Evolutionary conservation across 345 rosid genomes (phyloP).

Genomic region (Camelina hispida): DNA sequence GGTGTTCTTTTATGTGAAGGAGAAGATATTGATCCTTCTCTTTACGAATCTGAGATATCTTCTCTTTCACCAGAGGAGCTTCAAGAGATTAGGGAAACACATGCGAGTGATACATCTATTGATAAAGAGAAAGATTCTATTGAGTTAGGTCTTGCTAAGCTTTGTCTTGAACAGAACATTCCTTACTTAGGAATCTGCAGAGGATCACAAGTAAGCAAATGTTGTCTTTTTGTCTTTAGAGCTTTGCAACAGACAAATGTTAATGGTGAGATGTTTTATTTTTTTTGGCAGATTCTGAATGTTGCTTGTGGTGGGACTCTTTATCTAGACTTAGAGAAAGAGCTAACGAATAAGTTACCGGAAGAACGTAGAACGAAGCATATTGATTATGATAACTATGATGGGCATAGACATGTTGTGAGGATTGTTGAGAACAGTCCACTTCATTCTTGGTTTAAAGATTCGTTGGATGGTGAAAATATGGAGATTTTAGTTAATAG

Average conservation of each 20-base stretch:
- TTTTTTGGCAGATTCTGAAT: slow-evolving; percentile 59
- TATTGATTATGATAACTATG: slow-evolving; percentile 61
- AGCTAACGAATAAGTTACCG: slow-evolving; percentile 48
- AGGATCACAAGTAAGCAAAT: slow-evolving; percentile 55
- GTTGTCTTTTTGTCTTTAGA: slow-evolving; percentile 12
- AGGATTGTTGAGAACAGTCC: slow-evolving; percentile 57
- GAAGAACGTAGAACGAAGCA: slow-evolving; percentile 46
- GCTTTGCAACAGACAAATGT: not conserved
- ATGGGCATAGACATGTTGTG: slow-evolving; percentile 63
- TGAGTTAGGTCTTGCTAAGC: slow-evolving; percentile 76
- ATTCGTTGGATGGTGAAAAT: slow-evolving; percentile 50
- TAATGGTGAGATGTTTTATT: not conserved
- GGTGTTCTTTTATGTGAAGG: slow-evolving; percentile 79
- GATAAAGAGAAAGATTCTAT: slow-evolving; percentile 87
- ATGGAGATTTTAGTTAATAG: slow-evolving; percentile 76
- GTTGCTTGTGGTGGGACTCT: slow-evolving; percentile 92
- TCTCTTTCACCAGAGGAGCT: slow-evolving; percentile 69
- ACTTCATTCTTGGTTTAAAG: slow-evolving; percentile 65
- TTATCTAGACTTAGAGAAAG: slow-evolving; percentile 72
- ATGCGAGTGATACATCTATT: slow-evolving; percentile 74
- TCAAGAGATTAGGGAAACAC: slow-evolving; percentile 73
- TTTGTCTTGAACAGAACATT: slow-evolving; percentile 83
- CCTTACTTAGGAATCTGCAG: slow-evolving; percentile 88
- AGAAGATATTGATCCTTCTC: slow-evolving; percentile 76
- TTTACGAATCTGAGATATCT: slow-evolving; percentile 60